Evolutionary conservation across 2,329 filamentous ascomycete genomes (phyloP), one percentile per base, ranked within the genome.

Genomic region (Didymella lethalis): DNA sequence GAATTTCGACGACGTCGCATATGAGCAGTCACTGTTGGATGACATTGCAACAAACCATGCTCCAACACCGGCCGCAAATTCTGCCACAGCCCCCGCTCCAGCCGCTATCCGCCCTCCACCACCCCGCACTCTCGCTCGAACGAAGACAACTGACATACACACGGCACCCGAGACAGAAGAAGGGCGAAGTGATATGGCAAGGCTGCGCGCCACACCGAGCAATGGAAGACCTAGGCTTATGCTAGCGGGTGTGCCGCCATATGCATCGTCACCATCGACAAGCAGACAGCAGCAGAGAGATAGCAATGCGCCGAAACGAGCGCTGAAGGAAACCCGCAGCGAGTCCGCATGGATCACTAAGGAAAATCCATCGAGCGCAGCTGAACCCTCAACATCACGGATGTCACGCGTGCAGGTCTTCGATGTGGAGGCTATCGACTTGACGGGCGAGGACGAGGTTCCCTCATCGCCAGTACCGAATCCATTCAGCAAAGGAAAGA

Each of bases 121-220:
- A 55, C 65, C 64, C 60, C 55, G 65, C 58, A 36, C 66, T 52
- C 62, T 66, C 51, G 36, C 63, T 26, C 65, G 62, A 49, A 62
- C 63, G 29, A 67, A 54, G 58, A 68, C 67, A 8, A 48, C 69
- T 43, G 66, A 70, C 54, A 73, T 67, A 68, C 67, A 75, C 48
- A 67, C 65, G 29, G 62, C 60, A 34, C 53, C 64, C 11, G 29
- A 50, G 29, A 56, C 50, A 36, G 61, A 54, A 57, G 56, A 38
- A 23, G 29, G 34, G 7, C 54, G 41, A 34, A 38, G 48, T 40
- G 72, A 75, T 41, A 83, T 83, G 81, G 81, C 79, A 49, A 74
- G 78, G 57, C 57, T 82, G 48, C 72, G 80, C 44, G 71, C 74
- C 5, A 79, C 77, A n/a, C 79, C 81, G 32, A 75, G 74, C n/a